These are phyloP conservation scores for Clonostachys solani DNA, from an alignment of 2,329 filamentous ascomycete genomes.

Conservation along the genomic window DNA sequence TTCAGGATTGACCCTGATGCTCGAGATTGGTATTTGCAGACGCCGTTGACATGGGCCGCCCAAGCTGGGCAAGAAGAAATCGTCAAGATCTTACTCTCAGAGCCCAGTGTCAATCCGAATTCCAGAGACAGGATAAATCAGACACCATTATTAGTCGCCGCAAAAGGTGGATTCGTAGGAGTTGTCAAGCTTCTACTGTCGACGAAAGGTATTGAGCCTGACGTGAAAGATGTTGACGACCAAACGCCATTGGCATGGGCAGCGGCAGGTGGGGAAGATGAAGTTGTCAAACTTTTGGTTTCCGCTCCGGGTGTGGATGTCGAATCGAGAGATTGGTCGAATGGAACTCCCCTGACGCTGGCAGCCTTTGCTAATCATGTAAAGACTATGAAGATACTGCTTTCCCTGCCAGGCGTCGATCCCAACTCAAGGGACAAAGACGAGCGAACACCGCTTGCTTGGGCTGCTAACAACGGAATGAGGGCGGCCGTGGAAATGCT, in stretches of 20 bases:
- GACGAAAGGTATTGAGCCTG: neutral
- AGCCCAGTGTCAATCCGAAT: neutral
- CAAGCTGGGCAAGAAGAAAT: neutral
- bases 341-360: neutral
- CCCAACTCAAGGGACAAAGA: neutral
- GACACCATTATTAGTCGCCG: neutral
- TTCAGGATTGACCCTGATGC: neutral
- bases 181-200: neutral
- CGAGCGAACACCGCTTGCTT: neutral
- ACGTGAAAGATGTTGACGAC: neutral
- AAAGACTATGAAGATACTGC: neutral
- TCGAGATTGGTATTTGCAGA: neutral
- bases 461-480: neutral
- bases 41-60: conserved; percentile 3
- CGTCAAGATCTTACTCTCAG: neutral
- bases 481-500: neutral
- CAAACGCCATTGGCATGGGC: neutral
- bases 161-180: neutral
- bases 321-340: neutral
- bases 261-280: neutral
- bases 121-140: neutral
- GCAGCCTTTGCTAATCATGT: neutral
- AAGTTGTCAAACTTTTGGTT: neutral
- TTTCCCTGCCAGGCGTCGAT: neutral
- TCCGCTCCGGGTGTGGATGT: neutral